Percentiles rank a stretch among this genome's conserved stretches.
Conservation (phyloP, 2,329 filamentous ascomycete species). For the Thelonectria olida region DNA sequence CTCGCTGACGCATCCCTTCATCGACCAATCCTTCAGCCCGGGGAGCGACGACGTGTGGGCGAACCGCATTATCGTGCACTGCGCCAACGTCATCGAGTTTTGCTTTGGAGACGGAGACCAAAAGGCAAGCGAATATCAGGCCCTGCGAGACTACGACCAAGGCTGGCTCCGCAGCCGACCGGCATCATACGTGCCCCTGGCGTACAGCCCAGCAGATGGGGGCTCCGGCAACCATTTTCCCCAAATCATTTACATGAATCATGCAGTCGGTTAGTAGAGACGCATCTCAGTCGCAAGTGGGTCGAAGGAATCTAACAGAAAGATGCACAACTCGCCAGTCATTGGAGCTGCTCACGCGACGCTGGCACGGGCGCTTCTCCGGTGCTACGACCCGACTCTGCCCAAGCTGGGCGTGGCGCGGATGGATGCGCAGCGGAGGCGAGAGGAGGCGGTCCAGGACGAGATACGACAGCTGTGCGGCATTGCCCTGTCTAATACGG, state of each 20-base stretch:
- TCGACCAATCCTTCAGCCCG: constrained; percentile 59
- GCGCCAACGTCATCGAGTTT: constrained; percentile 70
- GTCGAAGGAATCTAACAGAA: neutral
- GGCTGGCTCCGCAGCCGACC: constrained; percentile 59
- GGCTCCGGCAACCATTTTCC: constrained; percentile 59
- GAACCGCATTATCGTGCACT: constrained; percentile 68
- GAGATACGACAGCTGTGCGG: constrained; percentile 66
- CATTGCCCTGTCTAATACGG: constrained; percentile 65
- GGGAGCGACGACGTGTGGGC: constrained; percentile 66
- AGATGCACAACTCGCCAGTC: constrained; percentile 46
- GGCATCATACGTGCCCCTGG: constrained; percentile 63
- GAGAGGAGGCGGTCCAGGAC: constrained; percentile 53
- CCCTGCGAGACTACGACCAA: constrained; percentile 55
- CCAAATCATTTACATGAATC: constrained; percentile 64
- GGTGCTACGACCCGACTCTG: constrained; percentile 63
- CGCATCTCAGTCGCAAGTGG: neutral
- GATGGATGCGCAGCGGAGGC: constrained; percentile 38
- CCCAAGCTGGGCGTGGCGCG: constrained; percentile 56
- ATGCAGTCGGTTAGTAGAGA: constrained; percentile 57
- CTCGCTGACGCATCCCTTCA: constrained; percentile 59
- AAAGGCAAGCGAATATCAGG: constrained; percentile 49
- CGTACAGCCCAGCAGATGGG: constrained; percentile 48
- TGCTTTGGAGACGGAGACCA: constrained; percentile 61
- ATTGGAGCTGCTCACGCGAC: constrained; percentile 69
- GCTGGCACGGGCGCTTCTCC: constrained; percentile 64